Evolutionary conservation across 2,329 filamentous ascomycete species (phyloP).

Genomic region (Exophiala lecanii-corni): DNA sequence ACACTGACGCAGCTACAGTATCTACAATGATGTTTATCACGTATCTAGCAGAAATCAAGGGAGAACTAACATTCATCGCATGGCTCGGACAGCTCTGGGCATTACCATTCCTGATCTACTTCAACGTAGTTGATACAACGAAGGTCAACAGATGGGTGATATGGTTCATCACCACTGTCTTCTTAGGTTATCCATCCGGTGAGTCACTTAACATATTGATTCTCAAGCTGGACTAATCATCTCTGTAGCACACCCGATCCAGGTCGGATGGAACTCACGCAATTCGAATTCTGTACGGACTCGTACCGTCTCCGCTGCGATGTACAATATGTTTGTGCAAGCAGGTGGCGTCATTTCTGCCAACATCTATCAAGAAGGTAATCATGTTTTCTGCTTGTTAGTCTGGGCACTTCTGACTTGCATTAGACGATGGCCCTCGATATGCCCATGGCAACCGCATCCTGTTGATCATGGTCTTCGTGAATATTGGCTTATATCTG

Average conservation of each 20-base stretch:
- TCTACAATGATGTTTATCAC: constrained; percentile 50
- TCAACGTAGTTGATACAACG: constrained; percentile 41
- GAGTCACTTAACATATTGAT: too few species aligned
- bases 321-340: constrained; percentile 48
- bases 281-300: constrained; percentile 49
- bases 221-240: too few species aligned
- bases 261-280: constrained; percentile 46
- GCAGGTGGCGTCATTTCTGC: constrained; percentile 32
- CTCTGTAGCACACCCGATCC: constrained; percentile 47
- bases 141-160: constrained; percentile 41
- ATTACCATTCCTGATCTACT: constrained; percentile 48
- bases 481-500: constrained; percentile 29
- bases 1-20: constrained; percentile 2
- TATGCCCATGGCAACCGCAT: constrained; percentile 50
- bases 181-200: constrained; percentile 50
- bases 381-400: neutral
- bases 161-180: constrained; percentile 37
- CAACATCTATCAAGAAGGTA: constrained; percentile 33
- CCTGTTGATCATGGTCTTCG: constrained; percentile 24
- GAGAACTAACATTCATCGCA: constrained; percentile 44
- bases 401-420: constrained; percentile 29
- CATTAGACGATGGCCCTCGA: constrained; percentile 47
- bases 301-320: constrained; percentile 44
- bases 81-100: constrained; percentile 49
- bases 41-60: constrained; percentile 34